Base-by-base conservation (phyloP, 108 stramenopile genomes). In the Skeletonema potamos region DNA sequence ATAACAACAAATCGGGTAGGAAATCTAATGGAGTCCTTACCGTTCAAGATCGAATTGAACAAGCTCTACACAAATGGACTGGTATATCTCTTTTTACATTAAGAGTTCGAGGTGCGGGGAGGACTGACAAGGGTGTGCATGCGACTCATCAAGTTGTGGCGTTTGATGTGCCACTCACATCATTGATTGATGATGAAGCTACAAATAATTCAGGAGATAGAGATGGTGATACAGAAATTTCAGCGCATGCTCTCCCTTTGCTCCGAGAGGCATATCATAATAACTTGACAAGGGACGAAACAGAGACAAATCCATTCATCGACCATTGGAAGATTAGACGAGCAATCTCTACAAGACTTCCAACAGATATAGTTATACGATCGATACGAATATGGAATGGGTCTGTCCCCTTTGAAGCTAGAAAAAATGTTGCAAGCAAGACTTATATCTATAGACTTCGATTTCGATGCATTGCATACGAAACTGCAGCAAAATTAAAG, bases 91-190 rank as follows among this genome's bases (percentile, higher is more conserved):
- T 81, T 37, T 66, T 66, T 3, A 58, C 71, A 10, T 74, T 89
- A n/a, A 72, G 85, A 51, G 59, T 91, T 7, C 78, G 85, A 2
- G 87, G 85, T 66, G 88, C 89, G 0, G 88, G 92, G 10, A 76
- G 92, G 30, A 93, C 92, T 2, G 92, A 93, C 64, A 85, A 84
- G 55, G 92, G 92, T 0, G 92, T 93, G 0, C 92, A 93, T 73
- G 92, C 92, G 12, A 59, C 85, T 7, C 87, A 88, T 15, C 92
- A 93, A 81, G 89, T 93, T 10, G 82, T 93, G 20, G 88, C 81
- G 9, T 77, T 89, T 34, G 82, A 84, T 41, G 56, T 93, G n/a
- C 89, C 87, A 7, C 20, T 51, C 9, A 22, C 48, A 1, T 51
- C 9, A 55, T 30, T 5, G 43, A 36, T 61, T 64, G 27, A 1